These are phyloP conservation scores for Echium plantagineum DNA, from an alignment of 257 asterid species.

Conservation along the genomic window DNA sequence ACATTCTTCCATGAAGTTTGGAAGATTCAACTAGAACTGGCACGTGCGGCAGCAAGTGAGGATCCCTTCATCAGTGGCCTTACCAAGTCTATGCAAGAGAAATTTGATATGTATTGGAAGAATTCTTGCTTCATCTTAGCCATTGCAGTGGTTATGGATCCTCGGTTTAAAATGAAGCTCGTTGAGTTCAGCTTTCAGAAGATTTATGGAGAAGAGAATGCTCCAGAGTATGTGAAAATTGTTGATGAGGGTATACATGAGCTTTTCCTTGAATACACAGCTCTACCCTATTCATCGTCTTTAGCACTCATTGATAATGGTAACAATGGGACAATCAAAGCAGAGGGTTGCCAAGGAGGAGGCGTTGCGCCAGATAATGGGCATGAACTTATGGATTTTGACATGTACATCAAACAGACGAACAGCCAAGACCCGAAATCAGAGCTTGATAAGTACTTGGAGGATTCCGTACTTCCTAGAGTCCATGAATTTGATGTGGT, in stretches of 20 bases:
- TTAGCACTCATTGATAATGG: conserved; percentile 41
- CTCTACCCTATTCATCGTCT: conserved; percentile 42
- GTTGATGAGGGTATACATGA: conserved; percentile 87
- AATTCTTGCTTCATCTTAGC: conserved; percentile 70
- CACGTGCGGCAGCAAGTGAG: conserved; percentile 58
- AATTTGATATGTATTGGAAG: conserved; percentile 72
- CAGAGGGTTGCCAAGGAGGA: conserved; percentile 38
- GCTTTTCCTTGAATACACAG: conserved; percentile 63
- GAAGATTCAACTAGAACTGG: conserved; percentile 85
- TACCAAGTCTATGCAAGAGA: conserved; percentile 65
- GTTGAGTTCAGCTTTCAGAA: conserved; percentile 84
- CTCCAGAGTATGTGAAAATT: conserved; percentile 39
- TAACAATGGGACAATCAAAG: conserved; percentile 28
- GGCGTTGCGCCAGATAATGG: conserved; percentile 26
- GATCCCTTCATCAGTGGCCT: conserved; percentile 50
- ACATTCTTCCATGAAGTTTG: conserved; percentile 90
- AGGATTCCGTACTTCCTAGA: conserved; percentile 82
- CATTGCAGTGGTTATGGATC: conserved; percentile 93
- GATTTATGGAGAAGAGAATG: conserved; percentile 56
- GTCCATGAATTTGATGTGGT: conserved; percentile 85
- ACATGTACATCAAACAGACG: conserved; percentile 64
- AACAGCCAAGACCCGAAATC: conserved; percentile 63
- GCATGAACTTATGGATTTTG: conserved; percentile 65
- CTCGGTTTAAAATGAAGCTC: conserved; percentile 88
- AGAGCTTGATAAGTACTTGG: conserved; percentile 84